Conservation (phyloP, 179 eudicot genomes). For the Silene noctiflora region DNA sequence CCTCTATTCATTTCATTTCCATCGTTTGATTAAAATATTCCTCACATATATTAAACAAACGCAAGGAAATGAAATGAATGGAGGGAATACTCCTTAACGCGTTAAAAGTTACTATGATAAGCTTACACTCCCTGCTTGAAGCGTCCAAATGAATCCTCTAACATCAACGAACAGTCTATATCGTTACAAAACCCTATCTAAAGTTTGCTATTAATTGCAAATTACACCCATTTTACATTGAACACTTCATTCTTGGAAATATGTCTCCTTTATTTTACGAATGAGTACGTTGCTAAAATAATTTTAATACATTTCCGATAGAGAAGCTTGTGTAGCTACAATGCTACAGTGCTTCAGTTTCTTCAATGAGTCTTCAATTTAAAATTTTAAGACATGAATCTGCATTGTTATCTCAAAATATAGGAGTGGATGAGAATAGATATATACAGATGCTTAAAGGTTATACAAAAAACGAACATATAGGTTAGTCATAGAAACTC, state of each 20-base stretch:
- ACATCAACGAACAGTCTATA: neutral
- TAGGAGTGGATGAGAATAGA: neutral
- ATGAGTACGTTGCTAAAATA: neutral
- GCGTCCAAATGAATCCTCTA: neutral
- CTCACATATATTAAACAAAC: too few species aligned
- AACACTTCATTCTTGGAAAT: neutral
- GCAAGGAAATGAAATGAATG: too few species aligned
- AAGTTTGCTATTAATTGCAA: neutral
- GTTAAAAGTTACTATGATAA: too few species aligned
- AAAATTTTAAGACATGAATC: neutral
- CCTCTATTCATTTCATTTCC: too few species aligned
- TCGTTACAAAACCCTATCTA: neutral
- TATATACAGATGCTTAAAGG: neutral
- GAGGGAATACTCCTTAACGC: neutral
- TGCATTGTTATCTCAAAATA: neutral
- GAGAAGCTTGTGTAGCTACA: neutral
- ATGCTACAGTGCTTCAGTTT: neutral
- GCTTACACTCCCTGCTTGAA: neutral
- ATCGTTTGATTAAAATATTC: too few species aligned
- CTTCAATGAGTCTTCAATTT: neutral
- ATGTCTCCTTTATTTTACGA: neutral
- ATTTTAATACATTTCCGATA: neutral
- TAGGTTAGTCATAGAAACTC: conserved; percentile 24
- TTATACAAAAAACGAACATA: neutral
- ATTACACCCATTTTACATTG: neutral